Percentiles rank a stretch among this genome's conserved stretches.
phyloP scores from a whole-genome alignment of 108 stramenopile species.

The Stephanodiscus minutulus region DNA sequence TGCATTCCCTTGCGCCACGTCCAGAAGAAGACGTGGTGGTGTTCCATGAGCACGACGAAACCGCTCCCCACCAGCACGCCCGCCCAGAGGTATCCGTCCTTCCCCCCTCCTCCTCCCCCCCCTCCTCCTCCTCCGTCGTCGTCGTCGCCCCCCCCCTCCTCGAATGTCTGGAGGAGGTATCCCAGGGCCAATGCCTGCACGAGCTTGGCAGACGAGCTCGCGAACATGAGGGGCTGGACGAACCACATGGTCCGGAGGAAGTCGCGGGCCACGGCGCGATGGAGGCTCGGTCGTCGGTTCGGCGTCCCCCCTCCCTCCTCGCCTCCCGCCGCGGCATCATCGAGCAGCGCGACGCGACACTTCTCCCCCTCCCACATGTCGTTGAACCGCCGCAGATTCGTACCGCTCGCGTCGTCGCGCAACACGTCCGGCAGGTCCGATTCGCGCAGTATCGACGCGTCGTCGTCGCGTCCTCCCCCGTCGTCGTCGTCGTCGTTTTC shows the following conservation, averaged over 20 bases:
- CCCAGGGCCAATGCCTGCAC: conserved; percentile 75
- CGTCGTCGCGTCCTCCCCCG: not conserved
- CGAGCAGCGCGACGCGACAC: conserved; percentile 18
- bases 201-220: conserved; percentile 46
- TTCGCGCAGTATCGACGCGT: conserved; percentile 25
- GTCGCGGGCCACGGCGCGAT: conserved; percentile 56
- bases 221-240: conserved; percentile 60
- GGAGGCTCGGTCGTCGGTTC: conserved; percentile 42
- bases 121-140: conserved; percentile 5
- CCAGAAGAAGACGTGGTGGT: conserved; percentile 59
- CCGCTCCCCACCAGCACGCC: conserved; percentile 61
- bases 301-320: not conserved
- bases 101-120: conserved; percentile 9
- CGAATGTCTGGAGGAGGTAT: conserved; percentile 70
- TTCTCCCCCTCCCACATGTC: conserved; percentile 45
- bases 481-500: not conserved
- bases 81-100: conserved; percentile 63
- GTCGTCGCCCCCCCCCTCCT: conserved; percentile 6
- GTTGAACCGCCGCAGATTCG: conserved; percentile 28
- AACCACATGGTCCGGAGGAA: conserved; percentile 64
- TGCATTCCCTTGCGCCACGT: conserved; percentile 65
- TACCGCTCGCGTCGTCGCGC: conserved; percentile 28
- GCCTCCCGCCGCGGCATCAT: not conserved
- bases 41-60: conserved; percentile 62
- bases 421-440: conserved; percentile 42